Conservation (phyloP, 371 early-diverging fungal genomes). For the Dipsacomyces acuminosporus region DNA sequence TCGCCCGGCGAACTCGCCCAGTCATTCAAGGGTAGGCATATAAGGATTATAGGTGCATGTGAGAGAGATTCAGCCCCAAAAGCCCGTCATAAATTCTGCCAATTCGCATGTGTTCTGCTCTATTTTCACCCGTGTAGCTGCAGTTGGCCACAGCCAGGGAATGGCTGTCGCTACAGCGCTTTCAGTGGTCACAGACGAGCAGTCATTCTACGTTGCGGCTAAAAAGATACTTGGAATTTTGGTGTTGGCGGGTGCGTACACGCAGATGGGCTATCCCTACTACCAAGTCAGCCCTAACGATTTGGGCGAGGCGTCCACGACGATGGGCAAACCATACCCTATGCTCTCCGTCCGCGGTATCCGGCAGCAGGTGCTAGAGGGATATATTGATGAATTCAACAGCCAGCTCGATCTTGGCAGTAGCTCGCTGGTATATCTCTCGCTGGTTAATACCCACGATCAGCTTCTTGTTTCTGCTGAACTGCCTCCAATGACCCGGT, state of each 20-base stretch:
- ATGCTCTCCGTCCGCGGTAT: conserved; percentile 77
- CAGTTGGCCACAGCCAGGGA: conserved; percentile 84
- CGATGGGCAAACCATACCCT: conserved; percentile 85
- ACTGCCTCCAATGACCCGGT: conserved; percentile 52
- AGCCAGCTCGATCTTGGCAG: too few relatives aligned
- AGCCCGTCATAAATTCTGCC: background rate
- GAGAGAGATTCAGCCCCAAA: background rate
- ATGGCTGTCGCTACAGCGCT: conserved; percentile 79
- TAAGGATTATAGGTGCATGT: background rate
- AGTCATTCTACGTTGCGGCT: conserved; percentile 67
- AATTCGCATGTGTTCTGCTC: conserved; percentile 34
- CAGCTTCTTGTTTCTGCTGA: conserved; percentile 15
- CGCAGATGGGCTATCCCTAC: conserved; percentile 72
- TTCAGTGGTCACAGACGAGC: conserved; percentile 68
- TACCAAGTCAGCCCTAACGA: conserved; percentile 65
- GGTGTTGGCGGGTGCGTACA: conserved; percentile 79
- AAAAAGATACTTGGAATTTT: conserved; percentile 77
- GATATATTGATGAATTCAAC: conserved; percentile 73
- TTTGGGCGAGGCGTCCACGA: conserved; percentile 67
- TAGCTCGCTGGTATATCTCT: conserved; percentile 51
- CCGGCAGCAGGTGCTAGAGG: conserved; percentile 58
- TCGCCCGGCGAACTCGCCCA: conserved; percentile 50
- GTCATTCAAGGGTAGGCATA: conserved; percentile 51
- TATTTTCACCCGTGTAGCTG: conserved; percentile 53
- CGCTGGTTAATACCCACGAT: conserved; percentile 47